A percentile compares a stretch with the other conserved stretches of the same genome.
Conservation (phyloP, 441 rosid genomes). For the Sinapis alba region DNA sequence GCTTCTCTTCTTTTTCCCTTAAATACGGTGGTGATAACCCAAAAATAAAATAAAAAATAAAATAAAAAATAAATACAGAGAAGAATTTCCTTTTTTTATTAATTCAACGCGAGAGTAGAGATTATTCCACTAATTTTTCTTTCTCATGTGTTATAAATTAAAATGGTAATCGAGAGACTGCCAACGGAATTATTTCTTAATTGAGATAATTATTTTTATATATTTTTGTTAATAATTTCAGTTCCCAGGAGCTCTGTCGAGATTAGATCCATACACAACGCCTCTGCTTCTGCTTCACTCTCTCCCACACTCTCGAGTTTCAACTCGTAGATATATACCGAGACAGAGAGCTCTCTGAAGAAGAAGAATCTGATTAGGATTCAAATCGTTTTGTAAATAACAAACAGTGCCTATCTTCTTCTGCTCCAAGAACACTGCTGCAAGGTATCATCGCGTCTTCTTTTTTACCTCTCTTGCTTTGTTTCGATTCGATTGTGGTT, state of each 20-base stretch:
- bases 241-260: slow-evolving; percentile 44
- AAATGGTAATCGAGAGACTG: slow-evolving; percentile 6
- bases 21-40: slow-evolving; percentile 23
- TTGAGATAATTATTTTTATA: neutral
- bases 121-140: slow-evolving; percentile 15
- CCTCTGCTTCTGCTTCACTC: slow-evolving; percentile 20
- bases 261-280: slow-evolving; percentile 58
- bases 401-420: slow-evolving; percentile 27
- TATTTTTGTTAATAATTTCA: slow-evolving; percentile 26
- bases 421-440: slow-evolving; percentile 23
- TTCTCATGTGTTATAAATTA: neutral
- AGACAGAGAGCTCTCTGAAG: neutral
- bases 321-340: neutral
- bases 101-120: slow-evolving; percentile 24
- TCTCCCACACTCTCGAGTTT: slow-evolving; percentile 27
- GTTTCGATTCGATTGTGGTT: slow-evolving; percentile 2
- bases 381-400: slow-evolving; percentile 20
- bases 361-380: slow-evolving; percentile 13
- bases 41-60: neutral
- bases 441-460: neutral
- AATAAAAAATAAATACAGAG: neutral
- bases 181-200: slow-evolving; percentile 23
- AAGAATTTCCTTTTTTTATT: neutral
- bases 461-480: neutral
- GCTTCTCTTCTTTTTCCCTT: slow-evolving; percentile 38